Base-by-base conservation (phyloP, 192 early-diverging fungal species). In the Haplosporangium gracile region DNA sequence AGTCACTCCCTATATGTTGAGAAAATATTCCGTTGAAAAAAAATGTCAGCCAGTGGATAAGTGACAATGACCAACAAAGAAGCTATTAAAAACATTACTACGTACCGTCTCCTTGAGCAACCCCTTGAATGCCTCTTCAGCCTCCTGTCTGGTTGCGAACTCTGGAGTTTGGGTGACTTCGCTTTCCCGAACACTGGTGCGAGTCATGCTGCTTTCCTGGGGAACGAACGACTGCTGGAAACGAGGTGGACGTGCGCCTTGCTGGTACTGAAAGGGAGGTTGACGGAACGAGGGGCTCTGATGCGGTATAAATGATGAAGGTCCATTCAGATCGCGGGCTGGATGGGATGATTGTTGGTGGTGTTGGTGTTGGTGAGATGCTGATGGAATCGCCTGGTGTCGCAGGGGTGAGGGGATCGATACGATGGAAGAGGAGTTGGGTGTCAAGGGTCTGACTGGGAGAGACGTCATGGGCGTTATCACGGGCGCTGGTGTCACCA, bases 111-210 rank as follows among this genome's bases (percentile, higher is more conserved):
- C 90, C 63, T 91, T 91, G 13, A 99, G 92, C 80, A 99, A 79
- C 16, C 91, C 78, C 40, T 89, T 88, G 83, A 98, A 99, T 0
- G 95, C 96, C 22, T 89, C 87, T 75, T 97, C 94, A 0, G 97
- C 97, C 26, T 97, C 95, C 72, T 98, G 96, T 32, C 89, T 90
- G 0, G 96, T 95, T 8, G 88, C 85, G 88, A 96, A 96, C 29
- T 96, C 94, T 26, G 92, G 78, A 5, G 71, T 85, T 34, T 77
- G 70, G 36, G 53, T 82, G 2, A 60, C 40, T 32, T 51, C 42
- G 5, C 10, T 39, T 13, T 53, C 57, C 39, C 51, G 57, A 29
- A 69, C 57, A 20, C 55, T 43, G 3, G 42, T 40, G 42, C 80
- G 70, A 47, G 18, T 34, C 49, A 8, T 9, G 69, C 57, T 29